Evolutionary conservation across 768 basidiomycete genomes (phyloP).

Genomic region (Clavaria fumosa): DNA sequence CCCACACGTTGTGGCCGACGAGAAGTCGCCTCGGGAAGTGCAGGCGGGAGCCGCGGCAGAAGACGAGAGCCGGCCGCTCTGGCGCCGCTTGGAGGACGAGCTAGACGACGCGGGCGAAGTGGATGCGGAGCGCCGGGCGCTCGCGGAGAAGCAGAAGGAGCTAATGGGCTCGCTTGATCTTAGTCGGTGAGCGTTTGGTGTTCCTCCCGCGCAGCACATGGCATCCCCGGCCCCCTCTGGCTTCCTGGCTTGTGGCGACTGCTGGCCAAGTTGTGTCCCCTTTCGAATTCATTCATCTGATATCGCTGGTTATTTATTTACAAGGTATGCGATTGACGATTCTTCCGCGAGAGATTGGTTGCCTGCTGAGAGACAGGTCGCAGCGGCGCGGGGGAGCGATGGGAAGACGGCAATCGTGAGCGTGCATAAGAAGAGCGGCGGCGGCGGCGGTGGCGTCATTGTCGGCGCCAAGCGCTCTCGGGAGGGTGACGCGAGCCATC

Average conservation of each 20-base stretch:
- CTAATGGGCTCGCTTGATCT: conserved; percentile 83
- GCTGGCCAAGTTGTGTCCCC: too few relatives aligned
- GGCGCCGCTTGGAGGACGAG: conserved; percentile 43
- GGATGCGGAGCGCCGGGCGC: conserved; percentile 49
- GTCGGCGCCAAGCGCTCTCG: conserved; percentile 30
- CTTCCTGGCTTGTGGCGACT: conserved; percentile 4
- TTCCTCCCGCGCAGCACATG: conserved; percentile 1
- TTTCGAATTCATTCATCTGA: too few relatives aligned
- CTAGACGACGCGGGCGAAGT: conserved; percentile 67
- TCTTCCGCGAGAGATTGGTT: conserved; percentile 59
- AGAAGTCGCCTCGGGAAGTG: conserved; percentile 5
- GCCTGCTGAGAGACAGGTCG: conserved; percentile 57
- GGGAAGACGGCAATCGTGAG: conserved; percentile 62
- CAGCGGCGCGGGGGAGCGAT: conserved; percentile 20
- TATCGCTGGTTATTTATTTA: too few relatives aligned
- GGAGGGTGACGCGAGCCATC: conserved; percentile 19
- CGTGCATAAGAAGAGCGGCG: conserved; percentile 42
- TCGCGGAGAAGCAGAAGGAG: conserved; percentile 66
- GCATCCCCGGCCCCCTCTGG: conserved; percentile 11
- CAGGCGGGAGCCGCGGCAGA: conserved; percentile 11
- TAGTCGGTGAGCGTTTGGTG: conserved; percentile 47
- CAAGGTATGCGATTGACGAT: conserved; percentile 65
- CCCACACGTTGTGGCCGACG: too few relatives aligned
- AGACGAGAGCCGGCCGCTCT: conserved; percentile 30
- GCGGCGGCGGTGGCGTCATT: conserved; percentile 35